A percentile compares a stretch with the other conserved stretches of the same genome.
Evolutionary conservation across 1,284 basidiomycete species (phyloP).

Genomic region (Apiotrichum siamense): DNA sequence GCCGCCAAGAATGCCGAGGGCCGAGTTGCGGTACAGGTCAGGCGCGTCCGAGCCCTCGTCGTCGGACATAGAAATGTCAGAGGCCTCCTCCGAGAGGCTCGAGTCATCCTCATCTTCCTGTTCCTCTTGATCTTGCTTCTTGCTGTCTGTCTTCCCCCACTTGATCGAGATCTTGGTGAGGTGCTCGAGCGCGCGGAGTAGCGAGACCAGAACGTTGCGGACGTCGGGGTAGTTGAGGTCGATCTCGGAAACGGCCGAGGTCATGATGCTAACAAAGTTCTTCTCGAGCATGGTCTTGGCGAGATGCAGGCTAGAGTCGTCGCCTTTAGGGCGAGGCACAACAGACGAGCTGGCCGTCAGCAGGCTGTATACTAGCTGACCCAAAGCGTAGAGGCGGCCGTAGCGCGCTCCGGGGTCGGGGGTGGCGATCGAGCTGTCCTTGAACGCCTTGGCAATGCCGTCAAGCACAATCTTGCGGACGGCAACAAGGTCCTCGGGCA

Average conservation of each 20-base stretch:
- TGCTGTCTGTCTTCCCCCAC: conserved; percentile 78
- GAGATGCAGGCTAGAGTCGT: conserved; percentile 53
- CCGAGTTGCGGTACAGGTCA: conserved; percentile 93
- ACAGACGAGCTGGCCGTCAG: conserved; percentile 65
- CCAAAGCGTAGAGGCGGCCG: conserved; percentile 78
- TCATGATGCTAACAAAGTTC: conserved; percentile 85
- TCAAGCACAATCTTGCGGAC: conserved; percentile 89
- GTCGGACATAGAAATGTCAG: conserved; percentile 58
- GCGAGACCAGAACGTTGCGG: conserved; percentile 71
- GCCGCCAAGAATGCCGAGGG: conserved; percentile 83
- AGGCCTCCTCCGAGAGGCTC: conserved; percentile 50
- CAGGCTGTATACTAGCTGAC: conserved; percentile 81
- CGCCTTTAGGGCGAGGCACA: conserved; percentile 48
- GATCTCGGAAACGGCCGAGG: conserved; percentile 81
- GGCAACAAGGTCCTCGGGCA: conserved; percentile 67
- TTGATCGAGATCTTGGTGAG: conserved; percentile 94
- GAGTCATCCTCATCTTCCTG: conserved; percentile 44
- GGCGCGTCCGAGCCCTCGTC: conserved; percentile 60
- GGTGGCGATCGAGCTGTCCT: conserved; percentile 58
- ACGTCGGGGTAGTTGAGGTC: conserved; percentile 95
- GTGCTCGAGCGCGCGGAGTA: conserved; percentile 83
- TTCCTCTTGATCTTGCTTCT: conserved; percentile 52
- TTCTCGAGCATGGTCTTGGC: conserved; percentile 99
- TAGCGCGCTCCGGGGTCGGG: conserved; percentile 74
- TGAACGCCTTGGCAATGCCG: conserved; percentile 76